A percentile compares a stretch with the other conserved stretches of the same genome.
phyloP scores from a whole-genome alignment of 148 eudicot species.

The Camellia japonica region DNA sequence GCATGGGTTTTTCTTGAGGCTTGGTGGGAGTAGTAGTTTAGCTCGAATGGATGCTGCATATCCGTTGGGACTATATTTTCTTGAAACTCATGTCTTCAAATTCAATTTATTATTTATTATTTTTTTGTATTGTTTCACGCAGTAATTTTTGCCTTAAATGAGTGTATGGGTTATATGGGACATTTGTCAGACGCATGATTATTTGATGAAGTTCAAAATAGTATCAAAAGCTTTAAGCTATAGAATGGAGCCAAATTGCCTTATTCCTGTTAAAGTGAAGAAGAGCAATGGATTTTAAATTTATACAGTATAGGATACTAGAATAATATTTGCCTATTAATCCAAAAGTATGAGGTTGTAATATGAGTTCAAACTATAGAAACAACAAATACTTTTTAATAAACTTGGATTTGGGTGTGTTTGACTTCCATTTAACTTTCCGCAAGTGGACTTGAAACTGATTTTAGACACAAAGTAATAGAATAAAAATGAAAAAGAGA shows the following conservation, averaged over 20 bases:
- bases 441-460: too few relatives aligned
- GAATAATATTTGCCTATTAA: not conserved
- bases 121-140: not conserved
- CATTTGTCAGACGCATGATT: not conserved
- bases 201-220: not conserved
- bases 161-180: not conserved
- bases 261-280: not conserved
- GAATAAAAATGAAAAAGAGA: too few relatives aligned
- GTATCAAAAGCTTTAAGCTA: not conserved
- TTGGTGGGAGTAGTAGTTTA: not conserved
- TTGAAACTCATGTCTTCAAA: too few relatives aligned
- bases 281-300: not conserved
- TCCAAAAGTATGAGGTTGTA: not conserved
- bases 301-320: not conserved
- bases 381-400: not conserved
- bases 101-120: not conserved
- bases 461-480: too few relatives aligned
- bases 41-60: not conserved
- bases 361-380: not conserved
- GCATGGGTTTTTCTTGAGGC: not conserved
- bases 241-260: not conserved
- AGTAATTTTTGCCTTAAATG: not conserved
- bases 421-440: not conserved
- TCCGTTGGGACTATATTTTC: too few relatives aligned
- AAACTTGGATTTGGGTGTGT: not conserved